Evolutionary conservation across 2,329 filamentous ascomycete genomes (phyloP).

Genomic region (Alternaria gaisen): DNA sequence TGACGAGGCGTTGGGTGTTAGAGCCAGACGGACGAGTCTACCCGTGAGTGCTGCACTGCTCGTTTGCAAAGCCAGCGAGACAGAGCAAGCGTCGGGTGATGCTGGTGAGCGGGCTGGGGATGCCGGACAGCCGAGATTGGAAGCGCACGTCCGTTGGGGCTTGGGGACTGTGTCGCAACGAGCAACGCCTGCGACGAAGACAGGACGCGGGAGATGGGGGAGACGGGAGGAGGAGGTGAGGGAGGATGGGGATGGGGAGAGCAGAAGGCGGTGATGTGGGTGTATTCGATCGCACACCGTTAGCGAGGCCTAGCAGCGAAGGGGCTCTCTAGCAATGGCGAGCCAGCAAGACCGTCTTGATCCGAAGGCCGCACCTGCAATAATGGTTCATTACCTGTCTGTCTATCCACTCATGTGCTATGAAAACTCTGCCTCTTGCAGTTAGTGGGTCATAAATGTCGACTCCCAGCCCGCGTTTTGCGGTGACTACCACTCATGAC

Average conservation of each 20-base stretch:
- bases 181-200: constrained; percentile 29
- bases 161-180: constrained; percentile 25
- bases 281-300: constrained; percentile 11
- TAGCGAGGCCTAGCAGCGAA: constrained; percentile 19
- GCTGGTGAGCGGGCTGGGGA: constrained; percentile 16
- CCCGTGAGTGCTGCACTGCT: constrained; percentile 9
- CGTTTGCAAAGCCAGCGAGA: constrained; percentile 18
- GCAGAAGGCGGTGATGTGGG: constrained; percentile 17
- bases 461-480: constrained; percentile 26
- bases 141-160: constrained; percentile 19
- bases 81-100: constrained; percentile 19
- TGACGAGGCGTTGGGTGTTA: constrained; percentile 20
- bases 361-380: constrained; percentile 23
- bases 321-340: constrained; percentile 4
- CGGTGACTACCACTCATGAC: constrained; percentile 35
- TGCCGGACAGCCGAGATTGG: constrained; percentile 21
- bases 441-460: constrained; percentile 29
- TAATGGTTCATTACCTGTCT: constrained; percentile 29
- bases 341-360: constrained; percentile 12
- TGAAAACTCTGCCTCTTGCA: constrained; percentile 33
- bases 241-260: constrained; percentile 12
- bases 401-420: constrained; percentile 26
- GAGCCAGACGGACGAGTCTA: constrained; percentile 16
- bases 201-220: constrained; percentile 19
- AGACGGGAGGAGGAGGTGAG: constrained; percentile 17